Percentiles rank a stretch among this genome's conserved stretches.
Conservation (phyloP, 1,284 basidiomycete genomes). For the Microbotryum saponariae region DNA sequence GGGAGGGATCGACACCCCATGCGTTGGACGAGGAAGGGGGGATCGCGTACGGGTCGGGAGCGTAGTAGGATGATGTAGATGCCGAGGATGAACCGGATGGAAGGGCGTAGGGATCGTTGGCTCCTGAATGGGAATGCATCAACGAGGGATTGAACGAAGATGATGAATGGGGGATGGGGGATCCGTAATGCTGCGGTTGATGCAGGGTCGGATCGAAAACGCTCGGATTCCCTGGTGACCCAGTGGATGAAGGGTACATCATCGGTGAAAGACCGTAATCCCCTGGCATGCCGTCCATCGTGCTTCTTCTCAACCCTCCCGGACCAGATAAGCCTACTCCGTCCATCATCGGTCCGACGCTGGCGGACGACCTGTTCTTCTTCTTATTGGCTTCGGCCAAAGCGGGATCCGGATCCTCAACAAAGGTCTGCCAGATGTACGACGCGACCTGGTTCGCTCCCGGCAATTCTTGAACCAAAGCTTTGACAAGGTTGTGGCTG, state of each 20-base stretch:
- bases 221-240: too few species aligned
- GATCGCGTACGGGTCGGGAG: conserved; percentile 17
- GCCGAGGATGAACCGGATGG: background rate
- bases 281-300: background rate
- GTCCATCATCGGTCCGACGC: background rate
- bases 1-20: too few species aligned
- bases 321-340: background rate
- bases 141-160: background rate
- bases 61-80: conserved; percentile 7
- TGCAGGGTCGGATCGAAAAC: too few species aligned
- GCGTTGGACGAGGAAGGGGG: background rate
- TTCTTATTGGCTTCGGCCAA: background rate
- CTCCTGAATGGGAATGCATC: background rate
- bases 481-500: conserved; percentile 73
- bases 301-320: background rate
- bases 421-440: conserved; percentile 73
- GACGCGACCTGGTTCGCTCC: conserved; percentile 59
- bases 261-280: background rate
- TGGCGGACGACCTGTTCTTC: background rate
- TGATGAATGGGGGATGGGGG: too few species aligned
- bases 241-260: too few species aligned
- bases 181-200: too few species aligned
- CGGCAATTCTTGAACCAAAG: conserved; percentile 67
- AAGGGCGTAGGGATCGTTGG: background rate
- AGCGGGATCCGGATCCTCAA: conserved; percentile 47